A percentile compares a stretch with the other conserved stretches of the same genome.
phyloP scores from a whole-genome alignment of 208 protist species.

The Trypanosoma grayi region DNA sequence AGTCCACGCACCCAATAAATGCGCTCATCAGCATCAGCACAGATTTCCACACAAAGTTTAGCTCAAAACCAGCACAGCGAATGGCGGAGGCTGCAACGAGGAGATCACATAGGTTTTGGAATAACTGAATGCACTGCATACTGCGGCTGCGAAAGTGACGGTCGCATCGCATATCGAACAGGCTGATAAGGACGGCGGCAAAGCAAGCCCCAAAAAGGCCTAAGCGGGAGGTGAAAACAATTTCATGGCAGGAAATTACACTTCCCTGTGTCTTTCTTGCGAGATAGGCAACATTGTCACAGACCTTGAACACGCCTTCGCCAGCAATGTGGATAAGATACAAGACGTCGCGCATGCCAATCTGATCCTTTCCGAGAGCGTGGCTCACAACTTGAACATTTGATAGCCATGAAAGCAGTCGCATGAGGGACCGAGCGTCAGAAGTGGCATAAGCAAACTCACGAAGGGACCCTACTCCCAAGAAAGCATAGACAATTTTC shows the following conservation, averaged over 20 bases:
- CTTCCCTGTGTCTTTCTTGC: conserved; percentile 40
- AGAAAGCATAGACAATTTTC: conserved; percentile 48
- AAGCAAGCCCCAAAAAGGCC: conserved; percentile 73
- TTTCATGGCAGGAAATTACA: conserved; percentile 23
- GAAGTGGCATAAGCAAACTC: conserved; percentile 59
- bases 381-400: conserved; percentile 63
- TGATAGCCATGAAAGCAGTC: conserved; percentile 60
- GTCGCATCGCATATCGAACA: conserved; percentile 56
- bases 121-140: conserved; percentile 41
- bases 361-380: conserved; percentile 44
- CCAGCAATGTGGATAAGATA: conserved; percentile 61
- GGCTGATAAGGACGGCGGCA: conserved; percentile 45
- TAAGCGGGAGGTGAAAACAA: conserved; percentile 40
- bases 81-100: conserved; percentile 30
- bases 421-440: conserved; percentile 64
- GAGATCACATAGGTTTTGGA: conserved; percentile 73
- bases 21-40: conserved; percentile 68
- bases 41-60: conserved; percentile 23
- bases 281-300: conserved; percentile 78
- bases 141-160: conserved; percentile 30
- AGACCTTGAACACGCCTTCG: conserved; percentile 73
- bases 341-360: conserved; percentile 51
- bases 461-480: conserved; percentile 36
- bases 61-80: conserved; percentile 6
- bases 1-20: conserved; percentile 40